Conservation (phyloP, 2,329 filamentous ascomycete genomes). For the Fusarium subglutinans region DNA sequence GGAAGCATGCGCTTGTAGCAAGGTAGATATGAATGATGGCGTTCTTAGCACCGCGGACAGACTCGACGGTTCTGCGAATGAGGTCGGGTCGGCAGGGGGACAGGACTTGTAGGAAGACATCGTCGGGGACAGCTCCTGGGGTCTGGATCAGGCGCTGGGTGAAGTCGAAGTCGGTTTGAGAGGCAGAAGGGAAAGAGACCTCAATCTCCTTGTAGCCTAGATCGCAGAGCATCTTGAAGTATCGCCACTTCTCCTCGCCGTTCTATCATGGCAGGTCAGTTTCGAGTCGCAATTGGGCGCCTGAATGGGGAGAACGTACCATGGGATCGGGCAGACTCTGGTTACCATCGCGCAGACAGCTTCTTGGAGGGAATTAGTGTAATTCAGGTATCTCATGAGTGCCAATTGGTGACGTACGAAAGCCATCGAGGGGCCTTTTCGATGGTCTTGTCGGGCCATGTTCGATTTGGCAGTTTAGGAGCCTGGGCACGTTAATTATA, state of each 20-base stretch:
- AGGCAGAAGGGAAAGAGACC: constrained; percentile 93
- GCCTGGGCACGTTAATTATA: constrained; percentile 9
- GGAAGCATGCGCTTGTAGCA: constrained; percentile 95
- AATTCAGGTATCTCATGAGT: background rate
- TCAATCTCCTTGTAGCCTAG: constrained; percentile 98
- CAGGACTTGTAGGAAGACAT: constrained; percentile 91
- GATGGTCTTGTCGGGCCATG: constrained; percentile 87
- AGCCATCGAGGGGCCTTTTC: constrained; percentile 91
- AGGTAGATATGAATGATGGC: constrained; percentile 96
- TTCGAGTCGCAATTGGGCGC: background rate
- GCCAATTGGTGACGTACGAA: constrained; percentile 23
- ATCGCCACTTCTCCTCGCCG: constrained; percentile 92
- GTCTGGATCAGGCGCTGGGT: constrained; percentile 81
- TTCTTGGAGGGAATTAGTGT: background rate
- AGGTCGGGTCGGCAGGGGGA: constrained; percentile 92
- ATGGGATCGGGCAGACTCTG: constrained; percentile 94
- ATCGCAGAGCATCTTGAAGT: constrained; percentile 93
- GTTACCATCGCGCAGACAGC: constrained; percentile 79
- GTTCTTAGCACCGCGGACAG: constrained; percentile 88
- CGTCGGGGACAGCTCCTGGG: constrained; percentile 56
- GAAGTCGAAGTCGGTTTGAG: constrained; percentile 96
- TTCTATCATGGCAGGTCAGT: constrained; percentile 63
- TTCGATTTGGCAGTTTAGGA: constrained; percentile 70
- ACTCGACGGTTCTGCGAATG: constrained; percentile 86
- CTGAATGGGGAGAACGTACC: constrained; percentile 60